These are phyloP conservation scores for Exophiala xenobiotica DNA, from an alignment of 2,329 filamentous ascomycete species.

Conservation along the genomic window DNA sequence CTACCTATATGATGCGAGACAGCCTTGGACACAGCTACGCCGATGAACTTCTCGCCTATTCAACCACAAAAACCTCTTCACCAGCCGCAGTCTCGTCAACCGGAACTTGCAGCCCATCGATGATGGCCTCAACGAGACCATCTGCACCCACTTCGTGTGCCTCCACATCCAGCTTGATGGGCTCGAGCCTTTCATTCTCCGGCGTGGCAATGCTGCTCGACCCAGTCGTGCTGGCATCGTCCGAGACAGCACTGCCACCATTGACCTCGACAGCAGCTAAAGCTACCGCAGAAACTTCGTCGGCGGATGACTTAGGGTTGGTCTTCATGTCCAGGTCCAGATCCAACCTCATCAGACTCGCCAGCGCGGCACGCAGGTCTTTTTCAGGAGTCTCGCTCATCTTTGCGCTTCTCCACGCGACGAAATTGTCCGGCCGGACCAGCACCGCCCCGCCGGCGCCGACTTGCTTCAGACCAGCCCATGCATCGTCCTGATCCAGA, in stretches of 20 bases:
- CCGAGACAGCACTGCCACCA: too few relatives aligned
- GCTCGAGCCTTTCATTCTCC: background rate
- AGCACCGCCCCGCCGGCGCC: slow-evolving; percentile 3
- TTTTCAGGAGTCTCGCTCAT: background rate
- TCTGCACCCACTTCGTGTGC: background rate
- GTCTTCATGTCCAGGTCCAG: background rate
- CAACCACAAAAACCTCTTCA: background rate
- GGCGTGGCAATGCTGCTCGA: background rate
- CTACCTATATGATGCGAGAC: background rate
- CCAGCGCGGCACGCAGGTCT: background rate
- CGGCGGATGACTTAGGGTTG: background rate
- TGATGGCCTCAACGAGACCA: background rate
- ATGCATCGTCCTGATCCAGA: slow-evolving; percentile 1
- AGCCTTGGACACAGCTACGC: too few relatives aligned
- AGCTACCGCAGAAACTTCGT: too few relatives aligned
- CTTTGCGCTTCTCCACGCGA: slow-evolving; percentile 3
- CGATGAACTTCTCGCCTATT: background rate
- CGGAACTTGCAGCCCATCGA: background rate
- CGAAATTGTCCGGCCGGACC: slow-evolving; percentile 11
- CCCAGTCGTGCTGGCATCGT: too few relatives aligned
- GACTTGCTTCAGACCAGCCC: background rate
- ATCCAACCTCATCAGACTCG: background rate
- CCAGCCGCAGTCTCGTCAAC: background rate
- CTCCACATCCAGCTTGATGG: background rate
- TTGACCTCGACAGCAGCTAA: too few relatives aligned